Evolutionary conservation across 305 asterid genomes (phyloP), one percentile per base, ranked within the genome.

Genomic region (Rubia peregrina): DNA sequence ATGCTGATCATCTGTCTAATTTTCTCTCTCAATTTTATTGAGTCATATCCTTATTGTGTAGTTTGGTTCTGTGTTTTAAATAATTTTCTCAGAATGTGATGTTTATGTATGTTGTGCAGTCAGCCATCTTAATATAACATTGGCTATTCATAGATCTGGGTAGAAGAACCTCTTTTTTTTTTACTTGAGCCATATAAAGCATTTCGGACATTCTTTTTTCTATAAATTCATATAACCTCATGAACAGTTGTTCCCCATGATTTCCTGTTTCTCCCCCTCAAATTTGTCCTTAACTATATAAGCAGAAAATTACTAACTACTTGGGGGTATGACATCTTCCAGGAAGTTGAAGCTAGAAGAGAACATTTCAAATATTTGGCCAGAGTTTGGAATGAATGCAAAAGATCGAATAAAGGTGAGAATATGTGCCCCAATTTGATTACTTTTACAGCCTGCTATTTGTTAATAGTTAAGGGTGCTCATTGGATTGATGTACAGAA

Each of bases 321-420:
- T 36, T 75, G 44, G 8, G 66, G 67, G 51, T 26, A 68, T 74
- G 71, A 72, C 69, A 70, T 82, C 68, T 75, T 33, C 57, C 92
- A 94, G 99, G 92, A 88, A 78, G 81, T 87, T 94, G 87, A 88
- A 80, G 78, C 89, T 91, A 55, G 93, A 87, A 61, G 98, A 94
- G 67, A 85, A 81, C 75, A 88, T 91, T 76, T 85, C 79, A 79
- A 82, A 77, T 71, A 82, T 91, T 56, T 94, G 99, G 99, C 96
- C 96, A 57, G 96, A 80, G 59, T 94, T 94, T 80, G 91, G 89
- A 77, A 77, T 83, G 76, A 88, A 84, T 40, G 96, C 91, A 51
- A 94, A 94, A 84, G 93, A 87, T 72, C 82, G 81, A 77, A 89
- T 94, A 83, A 88, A 87, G 96, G 99, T 94, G 74, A 17, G 70